Base-by-base conservation (phyloP, 2,329 filamentous ascomycete genomes). In the Talaromyces islandicus region DNA sequence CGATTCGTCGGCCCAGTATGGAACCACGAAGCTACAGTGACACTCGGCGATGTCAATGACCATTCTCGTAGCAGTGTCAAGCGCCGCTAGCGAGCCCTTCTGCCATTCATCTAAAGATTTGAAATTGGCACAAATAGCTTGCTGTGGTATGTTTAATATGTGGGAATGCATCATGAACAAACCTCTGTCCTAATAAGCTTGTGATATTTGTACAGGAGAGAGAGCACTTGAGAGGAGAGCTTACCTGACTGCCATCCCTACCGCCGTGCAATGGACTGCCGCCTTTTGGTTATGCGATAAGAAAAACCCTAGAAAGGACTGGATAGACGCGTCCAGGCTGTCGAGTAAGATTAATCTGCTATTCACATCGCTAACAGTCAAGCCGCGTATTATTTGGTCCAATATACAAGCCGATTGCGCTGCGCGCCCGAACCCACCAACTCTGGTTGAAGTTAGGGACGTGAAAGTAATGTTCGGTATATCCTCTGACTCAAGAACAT, bases 21-120 rank as follows among this genome's bases (percentile, higher is more conserved):
- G 9, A 56, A n/a, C 43, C 11, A 38, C 27, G 10, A 21, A 19
- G 17, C 29, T 38, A 6, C 24, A 38, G 50, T 58, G 43, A 19
- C 27, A 58, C 7, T 41, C 17, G n/a, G 29, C 56, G 11, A 58
- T 29, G 43, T 58, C 56, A 30, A 38, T 25, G 25, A 58, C 19
- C 46, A 58, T 58, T 5, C 27, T 58, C 43, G 56, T 58, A 14
- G 56, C 29, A 38, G 56, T 58, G 24, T 58, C 48, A 5, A 58
- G 27, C 25, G 56, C 56, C 17, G 46, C 56, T 10, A 52, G 27
- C 12, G 56, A 58, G 14, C 29, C 35, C 29, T 52, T 52, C 17
- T 52, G 21, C 56, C 43, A 52, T 52, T 52, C 56, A 5, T 52
- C 43, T 14, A 52, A 11, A 7, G 19, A 52, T 19, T 19, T 52